Percentiles rank a stretch among this genome's conserved stretches.
These are phyloP conservation scores for Claviceps sp. DNA, from an alignment of 2,329 filamentous ascomycete species.

Conservation along the genomic window DNA sequence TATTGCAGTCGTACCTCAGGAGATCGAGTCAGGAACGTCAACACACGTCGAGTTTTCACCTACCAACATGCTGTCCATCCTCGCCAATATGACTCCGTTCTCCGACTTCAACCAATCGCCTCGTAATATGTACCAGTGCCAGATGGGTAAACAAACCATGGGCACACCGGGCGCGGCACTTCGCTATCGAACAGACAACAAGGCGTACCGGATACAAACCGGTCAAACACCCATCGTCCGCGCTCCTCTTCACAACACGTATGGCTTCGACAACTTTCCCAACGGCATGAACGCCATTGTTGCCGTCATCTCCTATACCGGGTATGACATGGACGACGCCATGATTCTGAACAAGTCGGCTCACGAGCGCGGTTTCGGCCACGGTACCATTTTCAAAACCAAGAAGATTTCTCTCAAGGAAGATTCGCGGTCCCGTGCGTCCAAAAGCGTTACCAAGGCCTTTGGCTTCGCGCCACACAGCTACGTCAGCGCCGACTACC, in stretches of 20 bases:
- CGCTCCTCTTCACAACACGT: constrained; percentile 85
- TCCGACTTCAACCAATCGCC: constrained; percentile 98
- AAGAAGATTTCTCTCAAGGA: constrained; percentile 83
- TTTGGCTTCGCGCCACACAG: constrained; percentile 83
- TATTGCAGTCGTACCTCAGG: constrained; percentile 79
- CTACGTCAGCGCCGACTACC: constrained; percentile 55
- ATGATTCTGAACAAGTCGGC: constrained; percentile 99
- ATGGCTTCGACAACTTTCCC: constrained; percentile 95
- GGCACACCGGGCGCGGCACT: constrained; percentile 82
- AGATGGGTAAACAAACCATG: constrained; percentile 99
- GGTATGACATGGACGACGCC: constrained; percentile 99
- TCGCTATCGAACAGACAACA: constrained; percentile 88
- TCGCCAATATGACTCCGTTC: constrained; percentile 98
- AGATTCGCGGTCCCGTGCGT: constrained; percentile 52
- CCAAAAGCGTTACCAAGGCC: constrained; percentile 60
- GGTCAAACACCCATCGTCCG: constrained; percentile 92
- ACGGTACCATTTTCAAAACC: constrained; percentile 96
- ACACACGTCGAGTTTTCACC: constrained; percentile 91
- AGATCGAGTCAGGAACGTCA: constrained; percentile 76
- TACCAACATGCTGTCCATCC: constrained; percentile 92
- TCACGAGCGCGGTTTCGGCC: constrained; percentile 87
- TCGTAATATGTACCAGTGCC: constrained; percentile 98
- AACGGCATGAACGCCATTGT: constrained; percentile 93
- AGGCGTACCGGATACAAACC: constrained; percentile 86
- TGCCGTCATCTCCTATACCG: constrained; percentile 95